These are phyloP conservation scores for Penicillium coprophilum DNA, from an alignment of 495 filamentous ascomycete genomes.

Conservation along the genomic window DNA sequence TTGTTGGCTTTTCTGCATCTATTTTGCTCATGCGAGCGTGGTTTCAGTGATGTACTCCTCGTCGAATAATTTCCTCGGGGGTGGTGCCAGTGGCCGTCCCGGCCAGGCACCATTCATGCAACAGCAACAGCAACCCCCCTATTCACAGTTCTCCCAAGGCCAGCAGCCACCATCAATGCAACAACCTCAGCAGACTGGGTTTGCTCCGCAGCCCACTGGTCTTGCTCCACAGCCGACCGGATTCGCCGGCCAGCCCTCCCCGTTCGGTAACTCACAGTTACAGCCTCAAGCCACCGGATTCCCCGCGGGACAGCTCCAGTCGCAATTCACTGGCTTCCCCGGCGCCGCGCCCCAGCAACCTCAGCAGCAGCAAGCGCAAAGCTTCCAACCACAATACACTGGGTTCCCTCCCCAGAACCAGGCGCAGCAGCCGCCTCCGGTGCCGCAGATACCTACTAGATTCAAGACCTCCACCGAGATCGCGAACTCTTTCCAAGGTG, in stretches of 20 bases:
- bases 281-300: constrained; percentile 60
- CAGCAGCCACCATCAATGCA: constrained; percentile 50
- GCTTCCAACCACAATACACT: constrained; percentile 41
- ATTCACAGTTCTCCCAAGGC: constrained; percentile 48
- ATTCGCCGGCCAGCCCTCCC: constrained; percentile 44
- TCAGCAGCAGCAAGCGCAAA: constrained; percentile 40
- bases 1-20: constrained; percentile 21
- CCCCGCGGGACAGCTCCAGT: constrained; percentile 61
- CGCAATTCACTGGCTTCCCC: constrained; percentile 57
- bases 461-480: constrained; percentile 77
- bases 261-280: constrained; percentile 37
- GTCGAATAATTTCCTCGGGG: constrained; percentile 79
- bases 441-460: constrained; percentile 51
- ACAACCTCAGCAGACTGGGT: constrained; percentile 56
- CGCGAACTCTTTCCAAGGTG: constrained; percentile 74
- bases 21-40: constrained; percentile 32
- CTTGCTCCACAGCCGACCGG: constrained; percentile 55
- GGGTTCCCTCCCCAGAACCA: constrained; percentile 39
- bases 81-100: constrained; percentile 70
- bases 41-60: constrained; percentile 75
- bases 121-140: constrained; percentile 47
- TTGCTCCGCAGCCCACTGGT: constrained; percentile 45
- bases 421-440: constrained; percentile 35
- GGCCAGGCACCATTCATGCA: constrained; percentile 57
- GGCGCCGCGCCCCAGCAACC: constrained; percentile 44